Conservation (phyloP, 2,329 filamentous ascomycete genomes). For the Byssothecium circinans region DNA sequence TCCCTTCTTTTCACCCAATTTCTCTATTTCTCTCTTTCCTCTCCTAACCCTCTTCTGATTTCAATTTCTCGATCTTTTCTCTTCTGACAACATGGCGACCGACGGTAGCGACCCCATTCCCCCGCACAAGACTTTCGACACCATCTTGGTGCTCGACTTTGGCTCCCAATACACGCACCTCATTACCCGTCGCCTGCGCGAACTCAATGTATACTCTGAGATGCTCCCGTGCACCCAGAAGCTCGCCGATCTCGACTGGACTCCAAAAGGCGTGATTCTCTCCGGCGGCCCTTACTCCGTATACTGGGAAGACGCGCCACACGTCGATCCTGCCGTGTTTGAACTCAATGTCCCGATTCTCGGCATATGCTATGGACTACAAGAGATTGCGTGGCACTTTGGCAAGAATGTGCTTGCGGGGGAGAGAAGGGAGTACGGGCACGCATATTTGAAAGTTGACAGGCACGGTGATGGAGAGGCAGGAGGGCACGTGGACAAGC, state of each 20-base stretch:
- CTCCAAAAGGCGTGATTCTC: slow-evolving; percentile 81
- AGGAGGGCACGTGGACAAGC: slow-evolving; percentile 65
- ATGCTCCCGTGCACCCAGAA: slow-evolving; percentile 88
- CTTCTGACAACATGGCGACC: slow-evolving; percentile 39
- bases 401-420: slow-evolving; percentile 69
- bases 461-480: slow-evolving; percentile 56
- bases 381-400: slow-evolving; percentile 74
- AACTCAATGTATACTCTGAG: slow-evolving; percentile 81
- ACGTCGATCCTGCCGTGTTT: slow-evolving; percentile 81
- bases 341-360: slow-evolving; percentile 67
- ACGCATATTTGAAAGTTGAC: slow-evolving; percentile 66
- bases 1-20: slow-evolving; percentile 7
- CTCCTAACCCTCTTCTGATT: slow-evolving; percentile 3
- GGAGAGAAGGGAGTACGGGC: slow-evolving; percentile 70
- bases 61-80: slow-evolving; percentile 13
- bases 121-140: slow-evolving; percentile 60
- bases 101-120: slow-evolving; percentile 47
- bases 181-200: slow-evolving; percentile 73
- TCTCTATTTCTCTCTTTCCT: slow-evolving; percentile 8
- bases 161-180: slow-evolving; percentile 74
- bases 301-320: slow-evolving; percentile 75
- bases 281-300: slow-evolving; percentile 76
- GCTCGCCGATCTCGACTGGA: slow-evolving; percentile 73
- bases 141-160: slow-evolving; percentile 73
- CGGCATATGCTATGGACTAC: slow-evolving; percentile 65